phyloP scores from a whole-genome alignment of 2,329 filamentous ascomycete species.

The Epichloe baconii region DNA sequence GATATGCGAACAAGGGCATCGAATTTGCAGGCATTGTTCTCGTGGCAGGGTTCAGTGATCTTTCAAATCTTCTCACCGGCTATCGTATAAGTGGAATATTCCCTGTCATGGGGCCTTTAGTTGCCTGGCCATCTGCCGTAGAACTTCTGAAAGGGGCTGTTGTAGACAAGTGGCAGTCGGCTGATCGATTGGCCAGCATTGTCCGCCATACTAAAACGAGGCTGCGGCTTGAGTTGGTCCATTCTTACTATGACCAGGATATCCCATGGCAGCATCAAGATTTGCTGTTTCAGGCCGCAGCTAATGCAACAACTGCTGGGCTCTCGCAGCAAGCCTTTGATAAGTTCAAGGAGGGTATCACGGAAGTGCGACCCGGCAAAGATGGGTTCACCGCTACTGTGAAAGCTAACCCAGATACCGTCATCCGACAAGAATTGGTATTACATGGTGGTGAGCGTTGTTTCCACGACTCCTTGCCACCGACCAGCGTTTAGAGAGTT shows the following conservation, averaged over 20 bases:
- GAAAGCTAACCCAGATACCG: slow-evolving; percentile 28
- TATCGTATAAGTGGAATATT: slow-evolving; percentile 71
- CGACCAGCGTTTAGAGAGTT: not conserved
- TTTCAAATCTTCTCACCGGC: slow-evolving; percentile 59
- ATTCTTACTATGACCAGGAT: slow-evolving; percentile 69
- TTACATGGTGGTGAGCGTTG: slow-evolving; percentile 37
- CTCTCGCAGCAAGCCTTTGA: slow-evolving; percentile 26
- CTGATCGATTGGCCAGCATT: slow-evolving; percentile 47
- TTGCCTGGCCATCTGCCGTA: slow-evolving; percentile 50
- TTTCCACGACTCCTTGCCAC: not conserved
- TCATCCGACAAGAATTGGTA: slow-evolving; percentile 41
- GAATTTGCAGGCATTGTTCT: slow-evolving; percentile 73
- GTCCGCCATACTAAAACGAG: slow-evolving; percentile 36
- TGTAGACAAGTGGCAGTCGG: slow-evolving; percentile 72
- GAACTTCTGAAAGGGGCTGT: slow-evolving; percentile 48
- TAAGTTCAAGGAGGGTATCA: slow-evolving; percentile 32
- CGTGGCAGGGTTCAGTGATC: slow-evolving; percentile 63
- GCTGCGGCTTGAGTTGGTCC: slow-evolving; percentile 59
- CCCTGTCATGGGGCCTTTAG: slow-evolving; percentile 65
- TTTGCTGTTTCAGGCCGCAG: slow-evolving; percentile 47
- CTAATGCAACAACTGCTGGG: slow-evolving; percentile 32
- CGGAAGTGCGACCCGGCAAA: slow-evolving; percentile 25
- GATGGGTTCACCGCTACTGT: slow-evolving; percentile 36
- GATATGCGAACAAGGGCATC: slow-evolving; percentile 45
- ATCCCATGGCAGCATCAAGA: slow-evolving; percentile 65